Conservation (phyloP, 2,329 filamentous ascomycete genomes). For the Remersonia thermophila region DNA sequence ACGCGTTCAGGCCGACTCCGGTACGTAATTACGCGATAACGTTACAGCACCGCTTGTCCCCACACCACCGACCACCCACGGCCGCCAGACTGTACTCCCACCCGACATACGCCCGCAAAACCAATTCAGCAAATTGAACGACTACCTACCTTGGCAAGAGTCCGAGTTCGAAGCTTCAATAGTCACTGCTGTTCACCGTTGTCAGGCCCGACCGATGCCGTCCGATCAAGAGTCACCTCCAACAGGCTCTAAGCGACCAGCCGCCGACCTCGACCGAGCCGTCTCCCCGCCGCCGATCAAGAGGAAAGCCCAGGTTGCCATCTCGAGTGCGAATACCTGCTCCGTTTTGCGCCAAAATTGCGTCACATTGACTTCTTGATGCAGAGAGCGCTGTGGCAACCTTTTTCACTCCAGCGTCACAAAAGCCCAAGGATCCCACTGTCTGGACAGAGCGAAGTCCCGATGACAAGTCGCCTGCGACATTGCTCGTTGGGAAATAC, state of each 20-base stretch:
- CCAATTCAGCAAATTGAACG: no score
- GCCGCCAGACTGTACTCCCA: no score
- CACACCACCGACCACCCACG: no score
- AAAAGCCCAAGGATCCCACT: constrained; percentile 69
- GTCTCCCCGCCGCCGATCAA: constrained; percentile 44
- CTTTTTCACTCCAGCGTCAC: constrained; percentile 79
- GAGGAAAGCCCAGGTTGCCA: constrained; percentile 38
- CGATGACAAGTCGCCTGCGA: constrained; percentile 34
- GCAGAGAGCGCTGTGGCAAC: constrained; percentile 58
- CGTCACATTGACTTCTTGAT: neutral
- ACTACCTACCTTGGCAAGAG: no score
- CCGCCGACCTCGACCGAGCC: constrained; percentile 23
- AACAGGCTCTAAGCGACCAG: constrained; percentile 14
- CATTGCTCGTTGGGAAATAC: constrained; percentile 67
- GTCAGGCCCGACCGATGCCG: no score
- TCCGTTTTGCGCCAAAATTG: no score
- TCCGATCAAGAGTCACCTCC: neutral
- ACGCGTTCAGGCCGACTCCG: neutral
- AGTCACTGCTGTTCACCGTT: no score
- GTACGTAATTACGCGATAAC: neutral
- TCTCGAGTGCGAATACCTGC: constrained; percentile 32
- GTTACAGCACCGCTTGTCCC: neutral
- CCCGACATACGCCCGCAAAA: no score
- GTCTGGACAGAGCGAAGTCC: constrained; percentile 57
- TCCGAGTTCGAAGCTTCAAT: no score